Evolutionary conservation across 345 rosid species (phyloP), one percentile per base, ranked within the genome.

Genomic region (Murraya koenigii): DNA sequence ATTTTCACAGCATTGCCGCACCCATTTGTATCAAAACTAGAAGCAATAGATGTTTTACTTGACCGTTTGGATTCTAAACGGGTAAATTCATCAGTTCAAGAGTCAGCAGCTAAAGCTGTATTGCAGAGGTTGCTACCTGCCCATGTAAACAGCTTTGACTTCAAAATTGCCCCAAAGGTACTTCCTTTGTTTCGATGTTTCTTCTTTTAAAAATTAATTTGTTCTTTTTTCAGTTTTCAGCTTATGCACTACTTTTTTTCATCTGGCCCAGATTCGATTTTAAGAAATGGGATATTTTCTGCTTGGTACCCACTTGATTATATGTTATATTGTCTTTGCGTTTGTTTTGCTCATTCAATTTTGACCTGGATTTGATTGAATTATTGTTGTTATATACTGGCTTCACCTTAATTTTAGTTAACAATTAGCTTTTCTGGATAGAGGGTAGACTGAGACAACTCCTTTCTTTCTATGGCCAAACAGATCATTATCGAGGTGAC

Each of bases 91-190:
- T 84, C 90, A 20, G 83, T 83, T 71, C 99, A 95, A 82, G 88
- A 84, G 81, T 86, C 91, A 52, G 96, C 99, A n/a, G 94, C 93
- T 15, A 78, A 79, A 76, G 92, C 86, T 82, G 84, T 95, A 6
- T 79, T 95, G 73, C 77, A 79, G 60, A 86, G 99, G 86, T 84
- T 95, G 85, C 88, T 95, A 76, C 95, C 96, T 25, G 69, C 90
- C 66, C 93, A 93, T 81, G 4, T 79, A 6, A 84, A 76, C 65
- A 83, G 96, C 74, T 95, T 95, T 80, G 79, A 81, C n/a, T 89
- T 95, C 87, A 75, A 78, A 77, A 91, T 95, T 63, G 82, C 91
- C 71, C 76, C 98, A 80, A 89, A 91, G 96, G 99, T 91, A 76
- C 35, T 68, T 63, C 30, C 44, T 55, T 66, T 15, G 15, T 8